Percentiles rank a stretch among this genome's conserved stretches.
These are phyloP conservation scores for Hymenotorrendiella dingleyae DNA, from an alignment of 2,329 filamentous ascomycete genomes.

Conservation along the genomic window DNA sequence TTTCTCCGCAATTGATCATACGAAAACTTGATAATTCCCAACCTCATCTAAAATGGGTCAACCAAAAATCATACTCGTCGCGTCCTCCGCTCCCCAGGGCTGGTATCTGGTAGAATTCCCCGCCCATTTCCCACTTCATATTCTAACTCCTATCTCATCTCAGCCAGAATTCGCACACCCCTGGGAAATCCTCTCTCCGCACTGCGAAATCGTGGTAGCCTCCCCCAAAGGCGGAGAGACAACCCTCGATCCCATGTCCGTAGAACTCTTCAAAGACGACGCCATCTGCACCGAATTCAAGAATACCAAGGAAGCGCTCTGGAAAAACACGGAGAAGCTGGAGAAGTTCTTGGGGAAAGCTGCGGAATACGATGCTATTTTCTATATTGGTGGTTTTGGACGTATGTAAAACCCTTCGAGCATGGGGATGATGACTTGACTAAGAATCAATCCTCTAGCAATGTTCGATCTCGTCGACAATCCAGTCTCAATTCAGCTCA, in stretches of 20 bases:
- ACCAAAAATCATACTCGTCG: constrained; percentile 43
- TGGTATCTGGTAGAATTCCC: constrained; percentile 40
- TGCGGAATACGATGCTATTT: constrained; percentile 46
- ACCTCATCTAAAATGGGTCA: constrained; percentile 4
- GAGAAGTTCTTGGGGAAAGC: constrained; percentile 39
- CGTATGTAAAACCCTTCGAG: constrained; percentile 37
- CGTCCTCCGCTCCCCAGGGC: constrained; percentile 43
- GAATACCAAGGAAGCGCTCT: constrained; percentile 40
- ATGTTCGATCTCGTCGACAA: constrained; percentile 64
- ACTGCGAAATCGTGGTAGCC: constrained; percentile 36
- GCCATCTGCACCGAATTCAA: constrained; percentile 34
- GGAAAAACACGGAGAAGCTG: constrained; percentile 46
- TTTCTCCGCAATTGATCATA: no score
- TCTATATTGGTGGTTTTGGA: constrained; percentile 52
- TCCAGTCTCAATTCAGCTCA: constrained; percentile 47
- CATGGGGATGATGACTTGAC: no score
- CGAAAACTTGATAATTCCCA: background rate
- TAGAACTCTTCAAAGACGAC: constrained; percentile 38
- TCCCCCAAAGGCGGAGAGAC: constrained; percentile 38
- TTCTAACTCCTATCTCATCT: constrained; percentile 14
- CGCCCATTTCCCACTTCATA: background rate
- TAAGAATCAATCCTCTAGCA: constrained; percentile 30
- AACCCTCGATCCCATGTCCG: constrained; percentile 37
- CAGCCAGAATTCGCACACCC: constrained; percentile 44
- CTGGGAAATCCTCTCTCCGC: constrained; percentile 34